Evolutionary conservation across 768 basidiomycete genomes (phyloP).

Genomic region (Pisolithus albus): DNA sequence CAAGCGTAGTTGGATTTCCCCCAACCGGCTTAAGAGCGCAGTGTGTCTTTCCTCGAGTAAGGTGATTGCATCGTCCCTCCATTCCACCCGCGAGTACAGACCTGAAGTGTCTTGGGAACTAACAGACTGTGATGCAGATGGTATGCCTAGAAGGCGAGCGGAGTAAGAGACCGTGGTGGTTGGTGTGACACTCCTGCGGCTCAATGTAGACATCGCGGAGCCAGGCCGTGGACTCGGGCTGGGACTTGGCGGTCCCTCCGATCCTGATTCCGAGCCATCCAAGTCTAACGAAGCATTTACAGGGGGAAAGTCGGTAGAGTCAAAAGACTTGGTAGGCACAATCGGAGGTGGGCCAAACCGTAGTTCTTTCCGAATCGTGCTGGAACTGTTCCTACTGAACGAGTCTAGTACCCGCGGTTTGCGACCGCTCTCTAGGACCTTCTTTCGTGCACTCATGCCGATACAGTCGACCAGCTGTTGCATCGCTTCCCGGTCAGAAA

Average conservation of each 20-base stretch:
- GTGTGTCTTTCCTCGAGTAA: conserved; percentile 38
- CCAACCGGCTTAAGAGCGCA: conserved; percentile 38
- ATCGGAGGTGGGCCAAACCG: conserved; percentile 32
- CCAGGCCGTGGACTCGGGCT: conserved; percentile 68
- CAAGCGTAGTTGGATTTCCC: conserved; percentile 36
- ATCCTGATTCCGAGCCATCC: conserved; percentile 39
- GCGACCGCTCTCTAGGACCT: conserved; percentile 74
- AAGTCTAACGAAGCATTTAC: conserved; percentile 14
- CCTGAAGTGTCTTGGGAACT: conserved; percentile 1
- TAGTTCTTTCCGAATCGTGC: conserved; percentile 43
- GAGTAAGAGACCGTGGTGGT: conserved; percentile 38
- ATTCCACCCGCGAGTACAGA: background rate
- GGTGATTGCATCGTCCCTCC: conserved; percentile 24
- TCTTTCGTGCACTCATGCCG: conserved; percentile 80
- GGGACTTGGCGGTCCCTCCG: conserved; percentile 71
- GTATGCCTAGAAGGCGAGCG: conserved; percentile 24
- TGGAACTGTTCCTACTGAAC: conserved; percentile 24
- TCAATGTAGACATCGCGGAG: conserved; percentile 66
- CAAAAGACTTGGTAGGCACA: conserved; percentile 15
- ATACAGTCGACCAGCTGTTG: conserved; percentile 81
- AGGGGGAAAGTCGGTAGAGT: conserved; percentile 19
- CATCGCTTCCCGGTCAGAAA: conserved; percentile 84
- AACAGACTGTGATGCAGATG: conserved; percentile 13
- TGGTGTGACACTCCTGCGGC: conserved; percentile 56
- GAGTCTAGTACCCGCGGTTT: conserved; percentile 55